These are phyloP conservation scores for Cucumis sativus DNA, from an alignment of 306 rosid species.

Conservation along the genomic window Cucumber_9930_V3 NC_026655.2:9387001-9387500, in stretches of 20 bases:
- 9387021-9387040: slow-evolving; percentile 54
- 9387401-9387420: not conserved
- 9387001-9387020: slow-evolving; percentile 22
- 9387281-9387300: slow-evolving; percentile 72
- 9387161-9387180: slow-evolving; percentile 12
- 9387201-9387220: slow-evolving; percentile 57
- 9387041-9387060: slow-evolving; percentile 22
- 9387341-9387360: not conserved
- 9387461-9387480: not conserved
- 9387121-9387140: not conserved
- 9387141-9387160: not conserved
- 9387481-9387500: not conserved
- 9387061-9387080: slow-evolving; percentile 35
- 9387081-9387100: slow-evolving; percentile 40
- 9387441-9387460: not conserved
- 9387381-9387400: not conserved
- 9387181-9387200: slow-evolving; percentile 61
- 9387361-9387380: not conserved
- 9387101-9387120: not conserved
- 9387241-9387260: slow-evolving; percentile 49
- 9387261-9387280: slow-evolving; percentile 54
- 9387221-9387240: slow-evolving; percentile 68
- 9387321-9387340: not conserved
- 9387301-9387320: slow-evolving; percentile 60
- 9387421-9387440: not conserved